Evolutionary conservation across 768 basidiomycete species (phyloP).

Genomic region (Leccinum ochraceum): DNA sequence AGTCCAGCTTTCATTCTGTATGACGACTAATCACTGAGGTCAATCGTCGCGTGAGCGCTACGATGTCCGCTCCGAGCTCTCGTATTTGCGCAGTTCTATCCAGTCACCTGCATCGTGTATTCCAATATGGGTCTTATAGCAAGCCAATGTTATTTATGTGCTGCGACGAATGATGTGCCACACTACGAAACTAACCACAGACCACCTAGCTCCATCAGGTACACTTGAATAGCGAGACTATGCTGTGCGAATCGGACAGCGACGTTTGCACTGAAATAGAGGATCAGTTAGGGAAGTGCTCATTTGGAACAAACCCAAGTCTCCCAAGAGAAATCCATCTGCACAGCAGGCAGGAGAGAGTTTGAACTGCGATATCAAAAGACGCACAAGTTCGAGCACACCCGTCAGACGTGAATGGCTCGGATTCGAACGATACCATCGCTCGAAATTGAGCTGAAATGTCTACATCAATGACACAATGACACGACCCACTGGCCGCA

Average conservation of each 20-base stretch:
- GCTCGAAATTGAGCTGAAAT: neutral
- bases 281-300: no score
- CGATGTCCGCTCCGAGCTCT: neutral
- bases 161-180: neutral
- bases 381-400: neutral
- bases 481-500: neutral
- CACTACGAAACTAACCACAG: neutral
- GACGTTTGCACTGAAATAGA: no score
- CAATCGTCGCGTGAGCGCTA: neutral
- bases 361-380: neutral
- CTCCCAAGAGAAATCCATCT: no score
- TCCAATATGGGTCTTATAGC: neutral
- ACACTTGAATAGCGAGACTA: neutral
- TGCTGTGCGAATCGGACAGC: neutral
- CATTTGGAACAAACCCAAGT: no score
- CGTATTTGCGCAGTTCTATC: neutral
- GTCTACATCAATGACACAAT: neutral
- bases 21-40: conserved; percentile 9
- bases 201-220: neutral
- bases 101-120: neutral
- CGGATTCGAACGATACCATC: neutral
- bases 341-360: neutral
- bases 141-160: neutral
- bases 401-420: neutral
- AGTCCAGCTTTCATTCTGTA: conserved; percentile 26